phyloP scores from a whole-genome alignment of 1,139 yeast species.

The Yamadazyma oceani region DNA sequence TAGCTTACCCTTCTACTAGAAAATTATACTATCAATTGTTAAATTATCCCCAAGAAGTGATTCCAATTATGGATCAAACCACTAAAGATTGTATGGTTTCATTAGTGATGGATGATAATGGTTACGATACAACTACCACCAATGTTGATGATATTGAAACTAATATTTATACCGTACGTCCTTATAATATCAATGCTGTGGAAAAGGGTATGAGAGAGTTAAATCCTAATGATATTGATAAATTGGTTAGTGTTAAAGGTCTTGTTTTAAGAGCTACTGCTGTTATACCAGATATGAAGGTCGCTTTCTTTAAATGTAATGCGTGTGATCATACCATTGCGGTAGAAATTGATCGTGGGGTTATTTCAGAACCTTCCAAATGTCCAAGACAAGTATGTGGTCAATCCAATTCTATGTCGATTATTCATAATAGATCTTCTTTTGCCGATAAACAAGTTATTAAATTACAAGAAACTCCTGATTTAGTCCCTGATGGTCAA shows the following conservation, averaged over 20 bases:
- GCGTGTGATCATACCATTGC: conserved; percentile 93
- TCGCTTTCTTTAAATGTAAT: conserved; percentile 92
- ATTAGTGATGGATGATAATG: conserved; percentile 60
- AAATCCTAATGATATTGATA: conserved; percentile 94
- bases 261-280: conserved; percentile 86
- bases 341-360: conserved; percentile 92
- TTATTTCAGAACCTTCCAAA: conserved; percentile 86
- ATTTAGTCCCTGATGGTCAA: conserved; percentile 97
- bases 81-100: conserved; percentile 88
- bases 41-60: conserved; percentile 94
- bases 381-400: conserved; percentile 90
- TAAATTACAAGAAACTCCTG: conserved; percentile 95
- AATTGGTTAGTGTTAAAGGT: conserved; percentile 88
- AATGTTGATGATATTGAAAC: conserved; percentile 72
- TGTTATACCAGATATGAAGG: conserved; percentile 96
- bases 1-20: conserved; percentile 73
- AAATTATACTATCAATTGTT: conserved; percentile 82
- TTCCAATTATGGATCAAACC: conserved; percentile 97
- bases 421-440: conserved; percentile 86
- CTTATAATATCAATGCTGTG: conserved; percentile 67
- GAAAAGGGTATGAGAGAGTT: conserved; percentile 88
- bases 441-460: conserved; percentile 95
- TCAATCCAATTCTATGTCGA: conserved; percentile 84
- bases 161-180: conserved; percentile 82
- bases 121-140: conserved; percentile 25